Percentiles rank a stretch among this genome's conserved stretches.
Conservation (phyloP, 352 stramenopile genomes). For the Aphanomyces astaci region DNA sequence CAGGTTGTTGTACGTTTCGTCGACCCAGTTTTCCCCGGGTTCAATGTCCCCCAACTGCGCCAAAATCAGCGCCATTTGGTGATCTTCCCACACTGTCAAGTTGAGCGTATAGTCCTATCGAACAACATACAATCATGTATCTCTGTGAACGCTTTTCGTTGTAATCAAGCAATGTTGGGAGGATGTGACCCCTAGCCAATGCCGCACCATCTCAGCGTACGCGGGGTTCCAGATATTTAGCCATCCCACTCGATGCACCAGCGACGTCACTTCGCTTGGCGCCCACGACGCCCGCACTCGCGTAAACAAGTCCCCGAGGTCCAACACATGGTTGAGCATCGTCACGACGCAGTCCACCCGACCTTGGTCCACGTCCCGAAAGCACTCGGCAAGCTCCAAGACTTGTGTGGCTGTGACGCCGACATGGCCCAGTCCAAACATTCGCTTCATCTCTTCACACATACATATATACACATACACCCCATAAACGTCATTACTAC, state of each 20-base stretch:
- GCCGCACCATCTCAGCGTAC: conserved; percentile 19
- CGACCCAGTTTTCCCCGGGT: conserved; percentile 27
- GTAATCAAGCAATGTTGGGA: conserved; percentile 3
- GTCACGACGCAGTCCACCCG: conserved; percentile 14
- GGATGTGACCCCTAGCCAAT: too few relatives aligned
- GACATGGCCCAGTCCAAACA: neutral
- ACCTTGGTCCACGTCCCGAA: conserved; percentile 7
- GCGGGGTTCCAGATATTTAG: conserved; percentile 25
- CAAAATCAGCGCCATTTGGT: conserved; percentile 20
- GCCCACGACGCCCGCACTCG: neutral
- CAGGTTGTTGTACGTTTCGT: conserved; percentile 22
- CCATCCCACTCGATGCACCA: conserved; percentile 18
- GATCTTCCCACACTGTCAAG: conserved; percentile 22
- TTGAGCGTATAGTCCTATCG: conserved; percentile 22
- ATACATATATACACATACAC: neutral
- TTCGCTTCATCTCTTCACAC: neutral
- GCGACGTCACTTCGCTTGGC: neutral
- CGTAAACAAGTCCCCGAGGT: conserved; percentile 15
- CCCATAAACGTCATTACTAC: neutral
- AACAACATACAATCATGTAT: neutral
- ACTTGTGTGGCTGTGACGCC: conserved; percentile 9
- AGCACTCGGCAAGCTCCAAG: conserved; percentile 7
- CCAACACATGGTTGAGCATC: conserved; percentile 16
- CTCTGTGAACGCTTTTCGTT: neutral
- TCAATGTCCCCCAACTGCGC: conserved; percentile 22